Percentiles rank a stretch among this genome's conserved stretches.
These are phyloP conservation scores for Amanita rubescens DNA, from an alignment of 768 basidiomycete genomes.

Conservation along the genomic window DNA sequence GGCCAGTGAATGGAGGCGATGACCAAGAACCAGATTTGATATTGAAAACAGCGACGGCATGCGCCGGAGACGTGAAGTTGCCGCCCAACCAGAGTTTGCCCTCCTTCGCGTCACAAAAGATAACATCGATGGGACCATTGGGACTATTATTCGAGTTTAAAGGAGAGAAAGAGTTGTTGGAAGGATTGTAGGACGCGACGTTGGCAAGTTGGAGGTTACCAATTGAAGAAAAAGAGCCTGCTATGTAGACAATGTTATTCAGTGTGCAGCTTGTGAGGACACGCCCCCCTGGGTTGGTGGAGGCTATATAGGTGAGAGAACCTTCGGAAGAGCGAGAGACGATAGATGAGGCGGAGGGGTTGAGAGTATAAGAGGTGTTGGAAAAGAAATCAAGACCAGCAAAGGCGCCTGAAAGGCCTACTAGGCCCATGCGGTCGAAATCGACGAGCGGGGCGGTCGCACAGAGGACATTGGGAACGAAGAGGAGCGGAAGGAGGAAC, in stretches of 20 bases:
- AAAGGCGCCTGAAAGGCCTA: slow-evolving; percentile 85
- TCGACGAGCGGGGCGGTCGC: slow-evolving; percentile 35
- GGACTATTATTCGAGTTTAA: slow-evolving; percentile 51
- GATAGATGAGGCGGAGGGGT: slow-evolving; percentile 66
- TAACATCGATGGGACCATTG: slow-evolving; percentile 61
- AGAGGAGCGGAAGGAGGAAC: slow-evolving; percentile 15
- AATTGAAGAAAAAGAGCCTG: slow-evolving; percentile 77
- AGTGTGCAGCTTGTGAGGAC: slow-evolving; percentile 71
- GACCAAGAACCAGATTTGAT: slow-evolving; percentile 60
- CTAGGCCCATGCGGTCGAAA: slow-evolving; percentile 78
- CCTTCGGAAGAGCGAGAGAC: slow-evolving; percentile 61
- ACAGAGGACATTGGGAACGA: slow-evolving; percentile 22
- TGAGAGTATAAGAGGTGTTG: slow-evolving; percentile 49
- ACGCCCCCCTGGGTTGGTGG: slow-evolving; percentile 73
- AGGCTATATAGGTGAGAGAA: slow-evolving; percentile 59
- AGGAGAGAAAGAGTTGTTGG: slow-evolving; percentile 48
- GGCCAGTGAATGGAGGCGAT: slow-evolving; percentile 72
- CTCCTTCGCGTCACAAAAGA: slow-evolving; percentile 69
- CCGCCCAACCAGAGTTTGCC: slow-evolving; percentile 77
- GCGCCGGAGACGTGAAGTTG: slow-evolving; percentile 57
- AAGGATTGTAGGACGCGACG: slow-evolving; percentile 66
- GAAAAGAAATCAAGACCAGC: slow-evolving; percentile 77
- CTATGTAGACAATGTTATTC: slow-evolving; percentile 66
- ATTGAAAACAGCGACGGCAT: slow-evolving; percentile 69
- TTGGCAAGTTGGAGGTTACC: slow-evolving; percentile 54